Conservation (phyloP, 2,329 filamentous ascomycete genomes). For the Aaosphaeria arxii region DNA sequence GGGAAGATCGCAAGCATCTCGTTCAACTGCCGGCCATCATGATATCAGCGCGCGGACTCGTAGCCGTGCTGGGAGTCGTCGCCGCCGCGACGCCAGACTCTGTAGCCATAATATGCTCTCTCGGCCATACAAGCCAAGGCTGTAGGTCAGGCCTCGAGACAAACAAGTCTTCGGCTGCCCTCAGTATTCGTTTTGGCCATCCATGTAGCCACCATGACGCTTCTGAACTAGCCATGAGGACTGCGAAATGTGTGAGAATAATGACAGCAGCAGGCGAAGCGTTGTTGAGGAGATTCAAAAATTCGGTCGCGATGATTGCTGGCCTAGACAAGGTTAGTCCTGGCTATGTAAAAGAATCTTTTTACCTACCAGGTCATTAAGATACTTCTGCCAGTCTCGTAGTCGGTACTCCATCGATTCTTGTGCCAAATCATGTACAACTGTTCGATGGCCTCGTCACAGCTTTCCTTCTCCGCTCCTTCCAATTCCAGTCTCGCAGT, state of each 20-base stretch:
- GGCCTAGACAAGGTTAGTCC: slow-evolving; percentile 15
- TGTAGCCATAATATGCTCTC: too few species aligned
- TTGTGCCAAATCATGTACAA: slow-evolving; percentile 15
- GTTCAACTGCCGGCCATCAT: too few species aligned
- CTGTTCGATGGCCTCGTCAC: slow-evolving; percentile 17
- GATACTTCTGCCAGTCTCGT: neutral
- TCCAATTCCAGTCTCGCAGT: slow-evolving; percentile 1
- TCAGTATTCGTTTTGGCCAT: slow-evolving; percentile 27
- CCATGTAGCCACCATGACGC: slow-evolving; percentile 24
- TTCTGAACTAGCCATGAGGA: slow-evolving; percentile 17
- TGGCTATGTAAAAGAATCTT: neutral
- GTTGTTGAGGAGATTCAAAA: slow-evolving; percentile 19
- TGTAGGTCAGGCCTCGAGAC: slow-evolving; percentile 22
- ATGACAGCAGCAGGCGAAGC: slow-evolving; percentile 27
- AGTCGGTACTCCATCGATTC: neutral
- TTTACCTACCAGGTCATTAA: neutral
- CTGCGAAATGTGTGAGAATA: slow-evolving; percentile 25
- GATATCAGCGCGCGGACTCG: too few species aligned
- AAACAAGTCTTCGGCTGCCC: slow-evolving; percentile 18
- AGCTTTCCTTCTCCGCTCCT: slow-evolving; percentile 14
- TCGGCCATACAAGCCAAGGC: slow-evolving; percentile 18
- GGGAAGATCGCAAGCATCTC: too few species aligned
- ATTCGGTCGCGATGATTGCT: slow-evolving; percentile 16
- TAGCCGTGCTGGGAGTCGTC: too few species aligned
- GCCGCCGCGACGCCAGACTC: too few species aligned